Evolutionary conservation across 257 asterid species (phyloP).

Genomic region (Ehretia macrophylla): DNA sequence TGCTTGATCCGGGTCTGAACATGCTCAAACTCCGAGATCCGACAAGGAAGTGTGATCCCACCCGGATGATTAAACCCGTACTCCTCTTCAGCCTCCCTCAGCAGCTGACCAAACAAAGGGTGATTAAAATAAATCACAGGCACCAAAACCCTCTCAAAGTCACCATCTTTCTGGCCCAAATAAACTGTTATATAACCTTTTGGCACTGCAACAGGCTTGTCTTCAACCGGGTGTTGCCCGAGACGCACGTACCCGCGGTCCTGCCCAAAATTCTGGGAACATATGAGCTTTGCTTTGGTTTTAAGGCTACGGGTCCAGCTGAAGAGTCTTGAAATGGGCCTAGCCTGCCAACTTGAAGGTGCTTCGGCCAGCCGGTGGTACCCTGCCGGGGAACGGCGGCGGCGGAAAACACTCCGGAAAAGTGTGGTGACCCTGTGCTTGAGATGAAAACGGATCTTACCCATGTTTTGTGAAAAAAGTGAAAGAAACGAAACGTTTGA

Average conservation of each 20-base stretch:
- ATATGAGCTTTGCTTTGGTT: neutral
- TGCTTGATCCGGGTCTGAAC: constrained; percentile 26
- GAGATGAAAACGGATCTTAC: neutral
- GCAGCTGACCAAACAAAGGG: constrained; percentile 25
- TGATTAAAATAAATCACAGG: constrained; percentile 33
- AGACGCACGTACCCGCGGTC: constrained; percentile 2
- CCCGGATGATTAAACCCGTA: constrained; percentile 38
- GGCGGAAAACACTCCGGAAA: neutral
- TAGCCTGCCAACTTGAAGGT: neutral
- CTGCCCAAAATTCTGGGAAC: neutral
- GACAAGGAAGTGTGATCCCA: constrained; percentile 34
- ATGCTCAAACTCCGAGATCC: constrained; percentile 31
- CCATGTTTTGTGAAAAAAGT: neutral
- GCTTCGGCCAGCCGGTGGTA: neutral
- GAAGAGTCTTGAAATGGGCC: neutral
- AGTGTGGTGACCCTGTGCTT: constrained; percentile 2
- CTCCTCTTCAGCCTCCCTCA: constrained; percentile 26
- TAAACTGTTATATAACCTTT: constrained; percentile 30
- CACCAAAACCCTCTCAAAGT: constrained; percentile 23
- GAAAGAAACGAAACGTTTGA: neutral
- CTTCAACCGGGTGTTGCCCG: constrained; percentile 3
- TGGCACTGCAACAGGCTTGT: constrained; percentile 12
- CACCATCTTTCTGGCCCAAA: constrained; percentile 29
- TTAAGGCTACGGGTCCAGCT: neutral
- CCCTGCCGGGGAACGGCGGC: neutral